Evolutionary conservation across 148 eudicot genomes (phyloP).

Genomic region (Rhododendron molle): DNA sequence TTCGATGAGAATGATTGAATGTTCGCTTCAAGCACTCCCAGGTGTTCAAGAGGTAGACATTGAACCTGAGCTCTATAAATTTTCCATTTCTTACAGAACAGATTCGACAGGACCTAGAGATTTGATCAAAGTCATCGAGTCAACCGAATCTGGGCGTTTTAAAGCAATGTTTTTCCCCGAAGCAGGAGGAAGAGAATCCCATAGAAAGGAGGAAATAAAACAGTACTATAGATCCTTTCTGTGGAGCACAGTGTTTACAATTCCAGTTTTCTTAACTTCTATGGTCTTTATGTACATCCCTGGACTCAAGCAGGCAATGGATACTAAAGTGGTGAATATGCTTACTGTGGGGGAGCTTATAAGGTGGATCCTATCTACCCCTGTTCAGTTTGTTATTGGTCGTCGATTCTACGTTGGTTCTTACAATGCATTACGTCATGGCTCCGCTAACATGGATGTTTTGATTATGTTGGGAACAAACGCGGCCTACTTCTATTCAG

Average conservation of each 20-base stretch:
- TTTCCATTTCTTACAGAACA: conserved; percentile 65
- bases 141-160: conserved; percentile 48
- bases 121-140: conserved; percentile 65
- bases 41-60: conserved; percentile 63
- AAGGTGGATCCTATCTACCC: conserved; percentile 84
- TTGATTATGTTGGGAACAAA: conserved; percentile 93
- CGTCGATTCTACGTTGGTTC: conserved; percentile 75
- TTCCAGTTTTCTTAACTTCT: conserved; percentile 76
- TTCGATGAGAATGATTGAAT: conserved; percentile 43
- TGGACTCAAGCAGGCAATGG: conserved; percentile 51
- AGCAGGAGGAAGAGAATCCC: conserved; percentile 55
- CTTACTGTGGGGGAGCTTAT: conserved; percentile 61
- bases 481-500: conserved; percentile 93
- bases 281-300: conserved; percentile 96
- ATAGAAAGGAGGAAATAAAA: conserved; percentile 54
- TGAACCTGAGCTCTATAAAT: conserved; percentile 39
- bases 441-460: conserved; percentile 98
- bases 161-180: conserved; percentile 73
- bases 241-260: conserved; percentile 86
- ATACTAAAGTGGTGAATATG: conserved; percentile 66
- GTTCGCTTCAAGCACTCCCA: conserved; percentile 64
- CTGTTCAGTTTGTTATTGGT: conserved; percentile 93
- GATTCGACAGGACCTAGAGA: conserved; percentile 76
- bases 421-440: conserved; percentile 68
- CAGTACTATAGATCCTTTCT: conserved; percentile 52